These are phyloP conservation scores for Aspergillus terreus DNA, from an alignment of 2,329 filamentous ascomycete genomes.

Conservation along the genomic window DNA sequence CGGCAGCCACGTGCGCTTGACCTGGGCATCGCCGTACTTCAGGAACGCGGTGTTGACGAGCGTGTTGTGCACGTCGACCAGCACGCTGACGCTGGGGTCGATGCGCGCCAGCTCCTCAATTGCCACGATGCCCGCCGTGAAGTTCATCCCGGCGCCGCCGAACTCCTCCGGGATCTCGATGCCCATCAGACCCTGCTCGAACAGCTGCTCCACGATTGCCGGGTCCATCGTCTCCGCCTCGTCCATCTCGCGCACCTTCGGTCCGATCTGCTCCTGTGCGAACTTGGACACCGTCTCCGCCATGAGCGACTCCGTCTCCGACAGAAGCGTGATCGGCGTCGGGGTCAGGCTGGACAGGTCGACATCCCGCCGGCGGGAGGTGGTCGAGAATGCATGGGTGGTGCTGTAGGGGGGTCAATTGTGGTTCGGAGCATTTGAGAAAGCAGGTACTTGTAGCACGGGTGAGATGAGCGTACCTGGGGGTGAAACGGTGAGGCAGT, in stretches of 20 bases:
- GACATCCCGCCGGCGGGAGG: conserved; percentile 51
- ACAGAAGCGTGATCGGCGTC: conserved; percentile 88
- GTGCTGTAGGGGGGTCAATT: conserved; percentile 21
- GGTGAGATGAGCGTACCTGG: conserved; percentile 33
- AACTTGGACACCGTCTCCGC: conserved; percentile 87
- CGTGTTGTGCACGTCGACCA: conserved; percentile 98
- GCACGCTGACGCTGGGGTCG: conserved; percentile 89
- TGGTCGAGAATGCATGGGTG: conserved; percentile 58
- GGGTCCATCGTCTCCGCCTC: conserved; percentile 94
- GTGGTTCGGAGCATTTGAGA: not conserved
- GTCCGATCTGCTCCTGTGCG: conserved; percentile 80
- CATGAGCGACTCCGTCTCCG: conserved; percentile 86
- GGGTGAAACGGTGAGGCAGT: conserved; percentile 35
- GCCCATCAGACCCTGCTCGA: conserved; percentile 96
- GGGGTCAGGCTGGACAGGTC: conserved; percentile 76
- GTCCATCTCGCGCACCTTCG: conserved; percentile 95
- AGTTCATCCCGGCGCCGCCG: conserved; percentile 97
- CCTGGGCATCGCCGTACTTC: conserved; percentile 72
- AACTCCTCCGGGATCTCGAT: conserved; percentile 97
- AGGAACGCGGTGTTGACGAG: conserved; percentile 90
- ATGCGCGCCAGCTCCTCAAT: conserved; percentile 95
- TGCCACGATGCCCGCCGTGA: conserved; percentile 89
- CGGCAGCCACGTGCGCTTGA: conserved; percentile 87
- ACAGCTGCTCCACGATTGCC: conserved; percentile 80
- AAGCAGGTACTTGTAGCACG: not conserved